Conservation (phyloP, 306 rosid species). For the Cucumis cinereus region DNA sequence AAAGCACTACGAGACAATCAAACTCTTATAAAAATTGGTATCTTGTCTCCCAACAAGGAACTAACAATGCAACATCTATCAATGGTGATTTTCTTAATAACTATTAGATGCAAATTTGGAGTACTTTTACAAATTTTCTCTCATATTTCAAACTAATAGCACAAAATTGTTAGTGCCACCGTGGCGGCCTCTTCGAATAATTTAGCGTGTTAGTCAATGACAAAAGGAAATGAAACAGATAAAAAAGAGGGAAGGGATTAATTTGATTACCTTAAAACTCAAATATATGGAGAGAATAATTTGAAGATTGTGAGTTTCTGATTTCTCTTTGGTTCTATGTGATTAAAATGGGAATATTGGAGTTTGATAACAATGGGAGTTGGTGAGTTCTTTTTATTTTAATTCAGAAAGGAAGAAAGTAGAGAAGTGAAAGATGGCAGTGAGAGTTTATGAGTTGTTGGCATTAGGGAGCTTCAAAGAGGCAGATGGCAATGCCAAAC, state of each 20-base stretch:
- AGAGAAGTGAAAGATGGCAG: not conserved
- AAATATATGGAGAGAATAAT: not conserved
- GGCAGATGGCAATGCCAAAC: not conserved
- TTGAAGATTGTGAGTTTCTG: not conserved
- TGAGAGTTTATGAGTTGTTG: slow-evolving; percentile 1
- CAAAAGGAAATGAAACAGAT: not conserved
- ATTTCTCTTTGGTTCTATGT: not conserved
- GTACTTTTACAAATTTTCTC: no score
- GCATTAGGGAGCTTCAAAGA: not conserved
- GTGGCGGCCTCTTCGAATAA: not conserved
- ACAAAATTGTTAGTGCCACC: no score
- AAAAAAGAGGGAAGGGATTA: not conserved
- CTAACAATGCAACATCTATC: no score
- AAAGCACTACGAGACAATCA: no score
- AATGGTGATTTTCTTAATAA: no score
- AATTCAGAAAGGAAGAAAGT: not conserved
- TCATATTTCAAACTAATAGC: no score
- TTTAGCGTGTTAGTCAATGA: not conserved
- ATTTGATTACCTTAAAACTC: not conserved
- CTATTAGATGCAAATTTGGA: no score
- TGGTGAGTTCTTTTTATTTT: not conserved
- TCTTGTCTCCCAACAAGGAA: no score
- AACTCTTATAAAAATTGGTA: no score
- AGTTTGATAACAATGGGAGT: not conserved
- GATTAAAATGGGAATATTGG: not conserved